Conservation (phyloP, 768 basidiomycete species). For the Leccinellum luteum region DNA sequence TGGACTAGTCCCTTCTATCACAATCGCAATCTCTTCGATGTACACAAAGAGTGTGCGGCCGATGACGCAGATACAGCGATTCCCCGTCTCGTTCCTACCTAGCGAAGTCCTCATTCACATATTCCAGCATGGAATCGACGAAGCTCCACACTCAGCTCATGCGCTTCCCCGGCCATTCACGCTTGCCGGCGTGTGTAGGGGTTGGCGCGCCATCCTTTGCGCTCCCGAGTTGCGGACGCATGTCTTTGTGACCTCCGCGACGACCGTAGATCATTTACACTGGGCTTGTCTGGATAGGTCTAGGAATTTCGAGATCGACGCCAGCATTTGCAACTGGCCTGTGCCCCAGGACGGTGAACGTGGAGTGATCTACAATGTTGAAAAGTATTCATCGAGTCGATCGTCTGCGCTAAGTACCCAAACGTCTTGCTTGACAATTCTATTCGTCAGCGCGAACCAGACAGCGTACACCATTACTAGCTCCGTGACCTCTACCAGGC, state of each 20-base stretch:
- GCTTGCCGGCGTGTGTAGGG: constrained; percentile 13
- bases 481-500: not conserved
- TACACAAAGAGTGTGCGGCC: not conserved
- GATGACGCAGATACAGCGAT: constrained; percentile 10
- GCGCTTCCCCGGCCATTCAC: constrained; percentile 1
- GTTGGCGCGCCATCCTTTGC: constrained; percentile 6
- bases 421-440: constrained; percentile 4
- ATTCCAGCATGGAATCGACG: constrained; percentile 7
- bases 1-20: not conserved
- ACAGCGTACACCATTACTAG: constrained; percentile 3
- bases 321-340: constrained; percentile 15
- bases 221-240: constrained; percentile 9
- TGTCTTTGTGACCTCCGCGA: constrained; percentile 17
- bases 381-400: constrained; percentile 1
- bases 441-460: constrained; percentile 12
- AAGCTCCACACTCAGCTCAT: not conserved
- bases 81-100: constrained; percentile 16
- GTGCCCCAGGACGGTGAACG: not conserved
- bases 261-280: constrained; percentile 2
- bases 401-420: not conserved
- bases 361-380: not conserved
- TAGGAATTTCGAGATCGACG: constrained; percentile 3
- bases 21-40: not conserved
- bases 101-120: constrained; percentile 17
- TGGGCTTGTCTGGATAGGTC: constrained; percentile 9